Percentiles rank a stretch among this genome's conserved stretches.
Conservation (phyloP, 83 land plant genomes). For the Picea abies region DNA sequence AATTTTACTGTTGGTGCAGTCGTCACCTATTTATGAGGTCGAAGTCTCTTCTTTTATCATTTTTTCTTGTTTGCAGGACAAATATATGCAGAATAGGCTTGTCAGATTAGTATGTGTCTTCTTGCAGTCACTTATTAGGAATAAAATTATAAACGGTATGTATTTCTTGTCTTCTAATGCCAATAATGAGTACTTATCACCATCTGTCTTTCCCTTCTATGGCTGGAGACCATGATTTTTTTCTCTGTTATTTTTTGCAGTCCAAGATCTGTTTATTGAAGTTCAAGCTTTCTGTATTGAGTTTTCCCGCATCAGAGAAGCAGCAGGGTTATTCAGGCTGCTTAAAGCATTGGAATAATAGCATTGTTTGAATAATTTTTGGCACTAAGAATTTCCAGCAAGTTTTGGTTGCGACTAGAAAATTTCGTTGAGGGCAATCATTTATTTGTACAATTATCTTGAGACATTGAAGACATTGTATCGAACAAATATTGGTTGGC, state of each 20-base stretch:
- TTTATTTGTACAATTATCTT: no score
- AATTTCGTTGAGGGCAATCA: no score
- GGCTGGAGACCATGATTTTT: neutral
- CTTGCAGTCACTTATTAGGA: conserved; percentile 90
- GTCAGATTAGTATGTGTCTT: conserved; percentile 96
- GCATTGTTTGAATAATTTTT: no score
- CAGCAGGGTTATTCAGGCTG: conserved; percentile 91
- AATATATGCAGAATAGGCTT: conserved; percentile 97
- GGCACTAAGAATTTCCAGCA: no score
- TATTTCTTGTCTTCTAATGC: neutral
- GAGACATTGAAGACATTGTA: no score
- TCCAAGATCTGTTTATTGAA: conserved; percentile 93
- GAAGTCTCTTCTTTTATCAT: neutral
- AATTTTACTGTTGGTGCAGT: neutral
- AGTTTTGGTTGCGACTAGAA: no score
- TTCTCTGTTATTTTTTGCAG: conserved; percentile 41
- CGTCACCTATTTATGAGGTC: neutral
- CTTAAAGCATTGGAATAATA: conserved; percentile 73
- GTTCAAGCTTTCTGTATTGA: conserved; percentile 98
- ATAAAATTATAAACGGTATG: conserved; percentile 93
- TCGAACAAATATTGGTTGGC: no score
- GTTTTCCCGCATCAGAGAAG: conserved; percentile 93
- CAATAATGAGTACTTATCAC: neutral
- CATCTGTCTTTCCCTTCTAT: neutral
- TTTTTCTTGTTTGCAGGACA: conserved; percentile 67